Evolutionary conservation across 1,284 basidiomycete genomes (phyloP), one percentile per base, ranked within the genome.

Genomic region (Vanrija sp.): DNA sequence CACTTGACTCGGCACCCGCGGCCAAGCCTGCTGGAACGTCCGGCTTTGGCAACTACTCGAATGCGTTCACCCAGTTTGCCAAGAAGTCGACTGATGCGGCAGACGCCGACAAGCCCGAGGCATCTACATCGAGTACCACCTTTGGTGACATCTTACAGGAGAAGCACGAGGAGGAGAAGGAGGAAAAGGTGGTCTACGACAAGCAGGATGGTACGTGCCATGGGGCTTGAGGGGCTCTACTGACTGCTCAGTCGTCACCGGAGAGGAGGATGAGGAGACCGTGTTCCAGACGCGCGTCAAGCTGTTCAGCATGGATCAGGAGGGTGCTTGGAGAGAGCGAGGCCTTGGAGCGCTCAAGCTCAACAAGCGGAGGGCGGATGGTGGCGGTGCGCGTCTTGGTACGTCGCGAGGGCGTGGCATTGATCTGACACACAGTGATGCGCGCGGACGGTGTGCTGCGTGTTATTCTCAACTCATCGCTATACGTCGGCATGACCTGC

Each of bases 201-300:
- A 84, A 85, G 68, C 85, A 88, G 76, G 85, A 88, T 71, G 82
- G 88, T 86, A 56, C 63, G 83, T 75, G 24, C 18, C 20, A 19
- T 12, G n/a, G 18, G 36, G 3, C 24, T 23, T 24, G 49, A 55
- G 39, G 48, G 18, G 46, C 16, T 53, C 37, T 14, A 7, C 31
- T 53, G 51, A 55, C 45, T 18, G 5, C 61, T 22, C 63, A 94
- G 92, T 89, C 27, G 77, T 82, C 41, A 97, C 93, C 0, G 93
- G 93, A 10, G 93, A 97, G 73, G 93, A 97, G 72, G 87, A 90
- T 20, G 93, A 97, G 71, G 83, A 86, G 55, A 92, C 88, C 1
- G 76, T 91, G 41, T 85, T 86, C 72, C 87, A 89, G 75, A 85
- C 87, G 12, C 85, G 93, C 55, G 87, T 87, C 42, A 96, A 95